These are phyloP conservation scores for Agarophyton chilense DNA, from an alignment of 23 red algal species.

Conservation along the genomic window DNA sequence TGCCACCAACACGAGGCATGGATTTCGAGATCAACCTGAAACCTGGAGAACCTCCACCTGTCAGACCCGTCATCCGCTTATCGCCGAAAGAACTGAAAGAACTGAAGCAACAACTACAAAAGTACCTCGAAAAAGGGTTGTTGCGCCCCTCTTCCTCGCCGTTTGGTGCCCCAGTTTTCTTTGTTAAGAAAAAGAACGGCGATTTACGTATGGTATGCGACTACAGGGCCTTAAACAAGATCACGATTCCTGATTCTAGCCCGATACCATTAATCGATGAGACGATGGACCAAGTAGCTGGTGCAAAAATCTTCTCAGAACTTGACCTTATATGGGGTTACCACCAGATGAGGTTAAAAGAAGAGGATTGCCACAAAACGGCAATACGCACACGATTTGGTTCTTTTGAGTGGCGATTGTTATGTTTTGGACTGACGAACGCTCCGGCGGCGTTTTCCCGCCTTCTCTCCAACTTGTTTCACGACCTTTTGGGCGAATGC, in stretches of 20 bases:
- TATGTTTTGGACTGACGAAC: slow-evolving; percentile 25
- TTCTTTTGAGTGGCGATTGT: slow-evolving; percentile 14
- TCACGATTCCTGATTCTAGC: slow-evolving; percentile 11
- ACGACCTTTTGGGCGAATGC: slow-evolving; percentile 7
- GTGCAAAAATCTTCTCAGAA: slow-evolving; percentile 26
- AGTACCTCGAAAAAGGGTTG: slow-evolving; percentile 30
- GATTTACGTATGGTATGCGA: neutral
- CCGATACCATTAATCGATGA: slow-evolving; percentile 7
- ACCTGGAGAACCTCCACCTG: too few relatives aligned
- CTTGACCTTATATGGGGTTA: slow-evolving; percentile 16
- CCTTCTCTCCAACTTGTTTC: neutral
- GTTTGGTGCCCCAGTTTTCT: slow-evolving; percentile 41
- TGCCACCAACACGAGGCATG: neutral
- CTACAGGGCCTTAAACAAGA: slow-evolving; percentile 14
- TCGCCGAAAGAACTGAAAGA: neutral
- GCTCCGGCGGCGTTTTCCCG: neutral
- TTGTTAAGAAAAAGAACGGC: slow-evolving; percentile 22
- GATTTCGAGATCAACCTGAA: slow-evolving; percentile 5
- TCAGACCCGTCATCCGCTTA: too few relatives aligned
- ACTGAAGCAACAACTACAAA: slow-evolving; percentile 12
- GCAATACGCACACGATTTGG: slow-evolving; percentile 29
- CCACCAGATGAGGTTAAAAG: neutral
- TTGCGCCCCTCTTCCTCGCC: slow-evolving; percentile 11
- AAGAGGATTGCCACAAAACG: slow-evolving; percentile 23
- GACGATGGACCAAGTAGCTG: slow-evolving; percentile 11